These are phyloP conservation scores for Tolypocladium album DNA, from an alignment of 2,329 filamentous ascomycete species.

Conservation along the genomic window DNA sequence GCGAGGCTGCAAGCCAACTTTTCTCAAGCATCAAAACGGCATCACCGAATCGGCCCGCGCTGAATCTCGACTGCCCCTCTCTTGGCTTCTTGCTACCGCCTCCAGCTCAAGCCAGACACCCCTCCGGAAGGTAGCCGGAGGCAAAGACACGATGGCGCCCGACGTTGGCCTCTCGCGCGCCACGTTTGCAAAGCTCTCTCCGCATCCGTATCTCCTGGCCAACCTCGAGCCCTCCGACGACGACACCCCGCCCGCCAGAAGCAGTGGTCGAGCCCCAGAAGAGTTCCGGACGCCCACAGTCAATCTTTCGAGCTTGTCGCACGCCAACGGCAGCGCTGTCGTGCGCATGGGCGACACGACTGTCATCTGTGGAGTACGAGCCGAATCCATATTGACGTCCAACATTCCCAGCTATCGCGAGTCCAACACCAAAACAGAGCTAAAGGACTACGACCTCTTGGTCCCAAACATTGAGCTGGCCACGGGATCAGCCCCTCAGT, in stretches of 20 bases:
- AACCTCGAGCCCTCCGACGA: constrained; percentile 60
- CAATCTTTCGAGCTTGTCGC: constrained; percentile 75
- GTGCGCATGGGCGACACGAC: constrained; percentile 84
- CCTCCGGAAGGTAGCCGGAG: background rate
- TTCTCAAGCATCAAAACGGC: background rate
- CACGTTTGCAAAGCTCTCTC: constrained; percentile 82
- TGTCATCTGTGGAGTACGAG: constrained; percentile 87
- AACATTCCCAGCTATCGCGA: constrained; percentile 60
- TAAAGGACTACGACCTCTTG: constrained; percentile 58
- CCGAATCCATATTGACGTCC: constrained; percentile 66
- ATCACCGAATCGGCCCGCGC: background rate
- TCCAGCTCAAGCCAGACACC: background rate
- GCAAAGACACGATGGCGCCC: constrained; percentile 16
- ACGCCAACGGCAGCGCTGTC: constrained; percentile 82
- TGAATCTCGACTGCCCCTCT: background rate
- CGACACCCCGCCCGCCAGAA: constrained; percentile 46
- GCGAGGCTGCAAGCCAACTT: background rate
- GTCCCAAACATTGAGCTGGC: constrained; percentile 91
- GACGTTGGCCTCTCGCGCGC: constrained; percentile 40
- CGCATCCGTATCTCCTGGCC: constrained; percentile 79
- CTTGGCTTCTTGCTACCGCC: background rate
- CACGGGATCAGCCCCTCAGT: constrained; percentile 79
- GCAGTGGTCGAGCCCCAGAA: constrained; percentile 66
- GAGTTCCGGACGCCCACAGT: constrained; percentile 64
- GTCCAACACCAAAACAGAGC: constrained; percentile 31